Conservation (phyloP, 1,139 yeast genomes). For the Zygoascus sp. region DNA sequence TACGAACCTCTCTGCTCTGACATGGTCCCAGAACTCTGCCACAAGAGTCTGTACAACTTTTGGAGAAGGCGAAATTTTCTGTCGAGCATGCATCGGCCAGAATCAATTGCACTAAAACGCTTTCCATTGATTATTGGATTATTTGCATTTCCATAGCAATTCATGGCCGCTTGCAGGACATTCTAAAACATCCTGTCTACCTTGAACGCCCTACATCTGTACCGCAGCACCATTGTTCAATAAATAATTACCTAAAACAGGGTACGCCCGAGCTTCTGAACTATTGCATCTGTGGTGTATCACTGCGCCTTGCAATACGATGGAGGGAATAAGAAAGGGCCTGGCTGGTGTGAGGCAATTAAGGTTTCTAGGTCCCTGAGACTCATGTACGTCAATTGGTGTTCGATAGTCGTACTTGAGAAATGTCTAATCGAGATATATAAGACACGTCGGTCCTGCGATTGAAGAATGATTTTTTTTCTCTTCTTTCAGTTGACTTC, state of each 20-base stretch:
- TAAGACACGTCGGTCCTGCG: neutral
- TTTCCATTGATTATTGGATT: no score
- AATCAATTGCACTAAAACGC: no score
- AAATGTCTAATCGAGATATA: neutral
- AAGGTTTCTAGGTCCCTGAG: conserved; percentile 2
- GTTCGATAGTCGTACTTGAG: neutral
- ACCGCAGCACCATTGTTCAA: neutral
- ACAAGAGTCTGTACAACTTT: no score
- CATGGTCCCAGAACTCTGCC: no score
- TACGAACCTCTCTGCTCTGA: no score
- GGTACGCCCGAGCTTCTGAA: neutral
- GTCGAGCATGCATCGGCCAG: no score
- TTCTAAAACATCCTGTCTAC: neutral
- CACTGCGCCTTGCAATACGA: no score
- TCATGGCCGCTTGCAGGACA: no score
- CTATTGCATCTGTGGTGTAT: neutral
- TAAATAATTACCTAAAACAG: neutral
- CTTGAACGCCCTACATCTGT: neutral
- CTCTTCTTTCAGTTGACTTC: neutral
- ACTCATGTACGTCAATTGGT: neutral
- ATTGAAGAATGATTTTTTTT: neutral
- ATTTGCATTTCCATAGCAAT: no score
- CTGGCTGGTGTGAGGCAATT: neutral
- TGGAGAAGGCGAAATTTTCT: no score
- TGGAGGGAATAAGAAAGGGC: no score